Conservation (phyloP, 495 filamentous ascomycete genomes). For the Halenospora varia region DNA sequence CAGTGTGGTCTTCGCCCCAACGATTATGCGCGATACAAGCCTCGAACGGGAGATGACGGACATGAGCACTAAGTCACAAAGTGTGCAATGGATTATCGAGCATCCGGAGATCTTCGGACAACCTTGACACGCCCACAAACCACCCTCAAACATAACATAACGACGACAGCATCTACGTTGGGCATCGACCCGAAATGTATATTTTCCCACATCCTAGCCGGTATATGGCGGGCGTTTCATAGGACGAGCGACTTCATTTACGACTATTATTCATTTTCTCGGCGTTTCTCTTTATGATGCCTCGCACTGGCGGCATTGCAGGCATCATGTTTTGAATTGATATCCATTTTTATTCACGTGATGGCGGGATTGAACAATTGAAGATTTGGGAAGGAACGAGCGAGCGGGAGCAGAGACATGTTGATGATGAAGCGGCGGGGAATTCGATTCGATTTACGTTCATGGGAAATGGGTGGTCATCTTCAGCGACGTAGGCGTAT, state of each 20-base stretch:
- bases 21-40: conserved; percentile 86
- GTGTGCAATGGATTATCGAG: conserved; percentile 90
- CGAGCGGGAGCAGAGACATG: background rate
- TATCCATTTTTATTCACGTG: conserved; percentile 18
- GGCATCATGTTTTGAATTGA: conserved; percentile 18
- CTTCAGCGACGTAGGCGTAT: background rate
- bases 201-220: conserved; percentile 7
- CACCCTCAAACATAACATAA: background rate
- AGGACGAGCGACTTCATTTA: conserved; percentile 7
- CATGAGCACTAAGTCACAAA: conserved; percentile 84
- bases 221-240: conserved; percentile 18
- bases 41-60: conserved; percentile 94
- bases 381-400: background rate
- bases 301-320: background rate
- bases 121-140: background rate
- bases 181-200: conserved; percentile 15
- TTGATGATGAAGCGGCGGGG: background rate
- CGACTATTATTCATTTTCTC: conserved; percentile 4
- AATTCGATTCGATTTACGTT: conserved; percentile 7
- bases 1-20: conserved; percentile 96
- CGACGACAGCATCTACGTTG: background rate
- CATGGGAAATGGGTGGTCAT: background rate
- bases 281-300: conserved; percentile 12
- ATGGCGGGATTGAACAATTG: background rate
- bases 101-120: conserved; percentile 69